Percentiles rank a stretch among this genome's conserved stretches.
These are phyloP conservation scores for Curvularia spicifera DNA, from an alignment of 2,329 filamentous ascomycete genomes.

Conservation along the genomic window DNA sequence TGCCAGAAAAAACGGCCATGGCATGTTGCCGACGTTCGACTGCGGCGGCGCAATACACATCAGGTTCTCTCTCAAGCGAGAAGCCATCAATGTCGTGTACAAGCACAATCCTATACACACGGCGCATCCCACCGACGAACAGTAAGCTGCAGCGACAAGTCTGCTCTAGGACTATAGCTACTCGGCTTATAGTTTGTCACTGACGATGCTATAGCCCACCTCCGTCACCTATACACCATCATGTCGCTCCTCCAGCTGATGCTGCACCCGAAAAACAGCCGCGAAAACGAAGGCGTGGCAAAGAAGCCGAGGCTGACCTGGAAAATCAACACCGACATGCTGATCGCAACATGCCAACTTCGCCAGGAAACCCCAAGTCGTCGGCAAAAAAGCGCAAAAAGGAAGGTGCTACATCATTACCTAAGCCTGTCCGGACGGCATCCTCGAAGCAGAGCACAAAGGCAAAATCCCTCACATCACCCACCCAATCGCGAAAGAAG, in stretches of 20 bases:
- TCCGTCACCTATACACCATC: constrained; percentile 9
- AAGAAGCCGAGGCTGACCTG: constrained; percentile 24
- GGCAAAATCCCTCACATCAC: constrained; percentile 21
- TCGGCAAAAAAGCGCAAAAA: constrained; percentile 32
- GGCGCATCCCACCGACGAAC: constrained; percentile 13
- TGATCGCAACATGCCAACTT: constrained; percentile 32
- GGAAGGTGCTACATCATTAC: constrained; percentile 9
- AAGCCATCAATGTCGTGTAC: constrained; percentile 46
- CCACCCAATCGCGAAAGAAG: constrained; percentile 25
- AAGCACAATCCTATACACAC: constrained; percentile 46
- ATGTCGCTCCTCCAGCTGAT: constrained; percentile 6
- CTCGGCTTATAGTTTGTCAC: background rate
- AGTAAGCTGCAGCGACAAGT: constrained; percentile 13
- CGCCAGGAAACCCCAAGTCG: constrained; percentile 25
- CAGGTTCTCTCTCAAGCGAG: constrained; percentile 45
- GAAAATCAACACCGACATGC: constrained; percentile 19
- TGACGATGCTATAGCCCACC: constrained; percentile 11
- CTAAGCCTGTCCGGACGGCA: constrained; percentile 11
- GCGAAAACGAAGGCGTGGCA: constrained; percentile 29
- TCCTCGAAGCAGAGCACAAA: constrained; percentile 29
- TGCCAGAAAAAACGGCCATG: constrained; percentile 7
- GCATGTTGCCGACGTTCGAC: constrained; percentile 34
- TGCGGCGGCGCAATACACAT: constrained; percentile 45
- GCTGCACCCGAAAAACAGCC: constrained; percentile 17
- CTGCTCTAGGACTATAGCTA: background rate